A percentile compares a stretch with the other conserved stretches of the same genome.
Conservation (phyloP, 2,329 filamentous ascomycete species). For the Epicoccum nigrum region DNA sequence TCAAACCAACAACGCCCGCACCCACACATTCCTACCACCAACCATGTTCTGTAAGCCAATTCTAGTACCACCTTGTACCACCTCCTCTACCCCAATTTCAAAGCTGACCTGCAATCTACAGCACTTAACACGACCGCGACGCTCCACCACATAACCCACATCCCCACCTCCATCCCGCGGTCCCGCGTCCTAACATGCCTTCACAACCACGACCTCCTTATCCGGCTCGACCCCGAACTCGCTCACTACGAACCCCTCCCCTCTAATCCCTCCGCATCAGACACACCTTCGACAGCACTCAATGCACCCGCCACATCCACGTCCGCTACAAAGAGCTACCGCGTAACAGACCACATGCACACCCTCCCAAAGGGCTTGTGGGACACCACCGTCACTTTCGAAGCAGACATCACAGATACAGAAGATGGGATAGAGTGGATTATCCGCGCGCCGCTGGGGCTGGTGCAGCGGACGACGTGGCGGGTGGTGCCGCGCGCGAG, state of each 20-base stretch:
- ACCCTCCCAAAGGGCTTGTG: slow-evolving; percentile 44
- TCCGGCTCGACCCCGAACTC: slow-evolving; percentile 47
- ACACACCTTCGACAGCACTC: too few relatives aligned
- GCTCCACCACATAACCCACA: slow-evolving; percentile 43
- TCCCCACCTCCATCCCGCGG: slow-evolving; percentile 35
- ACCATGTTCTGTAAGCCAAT: slow-evolving; percentile 43
- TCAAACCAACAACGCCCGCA: not conserved
- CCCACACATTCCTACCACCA: not conserved
- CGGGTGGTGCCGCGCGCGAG: slow-evolving; percentile 30
- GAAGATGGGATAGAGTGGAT: slow-evolving; percentile 44
- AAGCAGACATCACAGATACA: slow-evolving; percentile 41
- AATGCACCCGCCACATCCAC: too few relatives aligned
- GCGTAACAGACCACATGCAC: slow-evolving; percentile 47
- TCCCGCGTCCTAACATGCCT: slow-evolving; percentile 29
- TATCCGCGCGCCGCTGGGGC: slow-evolving; percentile 44
- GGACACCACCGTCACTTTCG: slow-evolving; percentile 45
- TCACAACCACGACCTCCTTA: slow-evolving; percentile 47
- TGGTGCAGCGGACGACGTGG: slow-evolving; percentile 44
- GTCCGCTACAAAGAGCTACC: slow-evolving; percentile 45
- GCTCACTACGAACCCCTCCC: slow-evolving; percentile 39
- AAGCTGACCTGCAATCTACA: slow-evolving; percentile 15
- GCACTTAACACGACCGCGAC: slow-evolving; percentile 42
- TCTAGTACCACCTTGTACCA: too few relatives aligned
- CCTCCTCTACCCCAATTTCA: too few relatives aligned
- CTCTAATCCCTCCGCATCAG: too few relatives aligned